These are phyloP conservation scores for Rhizophagus prolifer DNA, from an alignment of 192 early-diverging fungal species.

Conservation along the genomic window DNA sequence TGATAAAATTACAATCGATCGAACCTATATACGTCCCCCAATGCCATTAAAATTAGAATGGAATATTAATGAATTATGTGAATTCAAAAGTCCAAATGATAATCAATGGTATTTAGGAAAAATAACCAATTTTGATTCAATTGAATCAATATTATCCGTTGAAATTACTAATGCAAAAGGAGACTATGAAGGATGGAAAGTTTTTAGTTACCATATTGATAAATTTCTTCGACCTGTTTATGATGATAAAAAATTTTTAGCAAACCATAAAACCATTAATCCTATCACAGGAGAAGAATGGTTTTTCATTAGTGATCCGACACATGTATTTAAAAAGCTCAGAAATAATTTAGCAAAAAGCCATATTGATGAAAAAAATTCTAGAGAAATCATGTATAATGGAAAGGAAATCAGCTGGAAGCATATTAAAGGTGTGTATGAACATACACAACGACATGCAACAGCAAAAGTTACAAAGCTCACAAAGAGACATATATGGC, in stretches of 20 bases:
- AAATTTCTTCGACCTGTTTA: background rate
- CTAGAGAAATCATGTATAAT: too few relatives aligned
- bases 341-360: too few relatives aligned
- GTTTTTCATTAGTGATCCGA: background rate
- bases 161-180: background rate
- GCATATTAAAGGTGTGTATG: background rate
- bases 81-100: background rate
- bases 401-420: too few relatives aligned
- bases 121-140: background rate
- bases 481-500: too few relatives aligned
- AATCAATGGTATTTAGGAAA: slow-evolving; percentile 5
- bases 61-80: background rate
- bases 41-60: background rate
- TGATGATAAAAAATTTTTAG: background rate
- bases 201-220: background rate
- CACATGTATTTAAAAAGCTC: background rate
- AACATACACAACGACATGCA: background rate
- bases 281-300: background rate
- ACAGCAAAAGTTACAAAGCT: background rate
- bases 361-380: too few relatives aligned
- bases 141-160: background rate
- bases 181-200: background rate
- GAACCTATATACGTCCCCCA: too few relatives aligned
- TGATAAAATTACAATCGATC: too few relatives aligned
- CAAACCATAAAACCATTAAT: background rate